Evolutionary conservation across 2,329 filamentous ascomycete species (phyloP), one percentile per base, ranked within the genome.

Genomic region (Claviceps maximensis): DNA sequence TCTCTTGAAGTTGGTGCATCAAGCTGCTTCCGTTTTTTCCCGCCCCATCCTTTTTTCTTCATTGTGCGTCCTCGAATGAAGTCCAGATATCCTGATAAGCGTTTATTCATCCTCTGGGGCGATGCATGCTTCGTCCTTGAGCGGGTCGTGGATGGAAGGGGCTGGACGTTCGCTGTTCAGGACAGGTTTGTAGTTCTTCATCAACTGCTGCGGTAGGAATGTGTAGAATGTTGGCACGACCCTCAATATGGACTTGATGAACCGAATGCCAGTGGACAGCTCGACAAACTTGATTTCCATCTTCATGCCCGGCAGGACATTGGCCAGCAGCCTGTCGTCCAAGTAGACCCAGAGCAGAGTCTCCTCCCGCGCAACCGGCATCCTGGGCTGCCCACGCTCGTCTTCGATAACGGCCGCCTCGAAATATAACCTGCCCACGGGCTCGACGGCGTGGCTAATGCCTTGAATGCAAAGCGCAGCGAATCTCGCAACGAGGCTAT

Each of bases 141-240:
- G 41, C 2, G 55, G 54, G 49, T 74, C 59, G 12, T 71, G 59
- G 2, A 74, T 65, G 1, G 74, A 78, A 3, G 70, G 74, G 2
- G 72, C 68, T 3, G 72, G 71, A 0, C 76, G 71, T 15, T 73
- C 66, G 29, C 70, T 70, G 1, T 59, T 59, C 2, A 62, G 62
- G 0, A 83, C 83, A 25, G 76, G 68, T 64, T 82, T 86, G 75
- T 79, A 89, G 19, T 74, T 66, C 23, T 74, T 60, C 83, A 90
- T 86, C 58, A 86, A 69, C 58, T 84, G 79, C 63, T 90, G 87
- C 1, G 79, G 76, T 27, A 89, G 69, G 53, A 80, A 79, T 0
- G 72, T 76, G 62, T 86, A 80, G 62, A 86, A 87, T 0, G 76
- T 78, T 3, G 80, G 80, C 53, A 78, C 76, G 12, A 83, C 63